These are phyloP conservation scores for Verbena officinalis DNA, from an alignment of 257 asterid genomes.

Conservation along the genomic window DNA sequence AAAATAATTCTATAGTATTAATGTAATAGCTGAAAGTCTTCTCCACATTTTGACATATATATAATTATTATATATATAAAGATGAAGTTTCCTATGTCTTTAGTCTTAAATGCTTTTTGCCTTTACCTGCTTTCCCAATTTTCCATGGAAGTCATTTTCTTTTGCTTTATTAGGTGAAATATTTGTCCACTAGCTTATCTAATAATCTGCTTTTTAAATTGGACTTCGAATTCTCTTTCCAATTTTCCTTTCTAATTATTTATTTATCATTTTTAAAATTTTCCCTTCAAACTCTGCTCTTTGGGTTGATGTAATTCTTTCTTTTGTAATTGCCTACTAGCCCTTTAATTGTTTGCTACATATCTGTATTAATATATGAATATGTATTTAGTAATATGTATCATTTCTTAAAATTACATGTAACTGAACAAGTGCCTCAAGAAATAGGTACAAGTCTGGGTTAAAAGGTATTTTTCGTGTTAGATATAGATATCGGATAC, in stretches of 20 bases:
- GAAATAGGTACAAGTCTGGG: not conserved
- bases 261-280: no score
- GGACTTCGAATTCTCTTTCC: constrained; percentile 22
- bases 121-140: no score
- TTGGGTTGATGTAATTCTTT: no score
- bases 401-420: not conserved
- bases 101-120: constrained; percentile 35
- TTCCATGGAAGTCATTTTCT: constrained; percentile 47
- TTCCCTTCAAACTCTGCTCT: constrained; percentile 5
- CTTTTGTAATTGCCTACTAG: no score
- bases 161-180: constrained; percentile 57
- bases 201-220: no score
- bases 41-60: constrained; percentile 11
- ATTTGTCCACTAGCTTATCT: constrained; percentile 37
- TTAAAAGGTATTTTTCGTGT: no score
- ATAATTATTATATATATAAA: no score
- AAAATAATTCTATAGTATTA: not conserved
- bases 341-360: no score
- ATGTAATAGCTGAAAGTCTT: not conserved
- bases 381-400: no score
- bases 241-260: not conserved
- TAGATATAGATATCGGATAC: no score
- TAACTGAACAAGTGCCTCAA: not conserved
- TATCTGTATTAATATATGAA: no score
- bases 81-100: constrained; percentile 28